phyloP scores from a whole-genome alignment of 1,284 basidiomycete species.

The Hypsizygus ulmarius region DNA sequence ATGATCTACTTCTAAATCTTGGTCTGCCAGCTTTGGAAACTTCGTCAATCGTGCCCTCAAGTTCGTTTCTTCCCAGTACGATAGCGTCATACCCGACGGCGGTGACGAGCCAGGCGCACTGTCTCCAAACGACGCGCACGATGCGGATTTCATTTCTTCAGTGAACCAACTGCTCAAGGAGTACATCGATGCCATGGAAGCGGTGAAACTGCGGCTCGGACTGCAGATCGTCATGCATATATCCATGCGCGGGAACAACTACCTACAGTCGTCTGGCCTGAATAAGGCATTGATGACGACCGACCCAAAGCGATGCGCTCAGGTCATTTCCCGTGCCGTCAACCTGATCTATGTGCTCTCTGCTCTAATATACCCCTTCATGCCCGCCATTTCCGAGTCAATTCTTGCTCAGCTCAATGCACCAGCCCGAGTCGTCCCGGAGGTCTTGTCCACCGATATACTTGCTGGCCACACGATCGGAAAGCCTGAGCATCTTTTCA shows the following conservation, averaged over 20 bases:
- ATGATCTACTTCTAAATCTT: background rate
- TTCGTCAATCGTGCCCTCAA: conserved; percentile 96
- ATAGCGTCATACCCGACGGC: conserved; percentile 77
- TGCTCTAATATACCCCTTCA: conserved; percentile 90
- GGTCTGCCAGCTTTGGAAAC: conserved; percentile 79
- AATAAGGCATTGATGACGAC: conserved; percentile 87
- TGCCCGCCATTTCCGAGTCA: conserved; percentile 85
- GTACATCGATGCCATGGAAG: conserved; percentile 89
- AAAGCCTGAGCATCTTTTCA: conserved; percentile 89
- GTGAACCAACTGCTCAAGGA: conserved; percentile 80
- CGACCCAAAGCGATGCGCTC: conserved; percentile 83
- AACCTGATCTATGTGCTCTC: conserved; percentile 94
- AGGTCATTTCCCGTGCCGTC: conserved; percentile 86
- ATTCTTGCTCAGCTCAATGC: conserved; percentile 92
- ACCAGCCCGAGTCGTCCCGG: conserved; percentile 76
- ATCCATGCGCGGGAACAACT: conserved; percentile 91
- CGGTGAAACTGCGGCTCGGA: conserved; percentile 86
- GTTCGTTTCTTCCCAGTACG: conserved; percentile 88
- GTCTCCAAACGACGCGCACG: conserved; percentile 65
- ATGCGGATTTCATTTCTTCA: conserved; percentile 78
- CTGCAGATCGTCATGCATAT: conserved; percentile 88
- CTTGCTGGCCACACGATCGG: conserved; percentile 86
- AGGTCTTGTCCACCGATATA: conserved; percentile 73
- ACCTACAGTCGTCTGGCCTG: conserved; percentile 89
- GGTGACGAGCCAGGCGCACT: conserved; percentile 66